Conservation (phyloP, 2,329 filamentous ascomycete genomes). For the Microdochium paspali region DNA sequence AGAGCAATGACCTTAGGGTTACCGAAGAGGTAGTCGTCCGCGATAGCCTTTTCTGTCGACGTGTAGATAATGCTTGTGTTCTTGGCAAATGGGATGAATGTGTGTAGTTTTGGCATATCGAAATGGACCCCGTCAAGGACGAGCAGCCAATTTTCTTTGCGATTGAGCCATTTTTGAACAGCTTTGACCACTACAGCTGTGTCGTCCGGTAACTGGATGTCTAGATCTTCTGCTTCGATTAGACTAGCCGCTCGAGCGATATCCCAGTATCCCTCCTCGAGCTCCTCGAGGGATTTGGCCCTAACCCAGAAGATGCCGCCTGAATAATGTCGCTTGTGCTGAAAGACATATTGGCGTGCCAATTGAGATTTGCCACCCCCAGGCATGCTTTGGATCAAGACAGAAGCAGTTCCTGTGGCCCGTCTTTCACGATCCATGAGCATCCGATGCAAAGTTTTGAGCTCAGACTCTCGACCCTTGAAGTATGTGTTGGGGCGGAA, state of each 20-base stretch:
- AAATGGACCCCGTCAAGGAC: constrained; percentile 60
- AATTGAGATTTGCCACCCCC: constrained; percentile 63
- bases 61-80: constrained; percentile 61
- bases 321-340: constrained; percentile 47
- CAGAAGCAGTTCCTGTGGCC: constrained; percentile 49
- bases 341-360: constrained; percentile 57
- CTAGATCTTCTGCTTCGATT: constrained; percentile 28
- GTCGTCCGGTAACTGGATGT: constrained; percentile 26
- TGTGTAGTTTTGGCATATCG: constrained; percentile 42
- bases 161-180: constrained; percentile 53
- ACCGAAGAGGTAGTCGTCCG: constrained; percentile 47
- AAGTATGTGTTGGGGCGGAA: constrained; percentile 52
- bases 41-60: constrained; percentile 49
- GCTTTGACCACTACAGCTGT: constrained; percentile 40
- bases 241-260: constrained; percentile 50
- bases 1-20: constrained; percentile 49
- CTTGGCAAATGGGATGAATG: constrained; percentile 55
- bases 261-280: constrained; percentile 54
- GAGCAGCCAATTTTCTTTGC: constrained; percentile 54
- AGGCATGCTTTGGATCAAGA: constrained; percentile 54
- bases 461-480: constrained; percentile 46
- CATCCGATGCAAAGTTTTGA: constrained; percentile 48
- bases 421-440: constrained; percentile 47
- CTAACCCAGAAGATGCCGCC: constrained; percentile 64
- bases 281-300: constrained; percentile 48